Evolutionary conservation across 2,329 filamentous ascomycete species (phyloP).

Genomic region (Teratosphaeria zuluensis): DNA sequence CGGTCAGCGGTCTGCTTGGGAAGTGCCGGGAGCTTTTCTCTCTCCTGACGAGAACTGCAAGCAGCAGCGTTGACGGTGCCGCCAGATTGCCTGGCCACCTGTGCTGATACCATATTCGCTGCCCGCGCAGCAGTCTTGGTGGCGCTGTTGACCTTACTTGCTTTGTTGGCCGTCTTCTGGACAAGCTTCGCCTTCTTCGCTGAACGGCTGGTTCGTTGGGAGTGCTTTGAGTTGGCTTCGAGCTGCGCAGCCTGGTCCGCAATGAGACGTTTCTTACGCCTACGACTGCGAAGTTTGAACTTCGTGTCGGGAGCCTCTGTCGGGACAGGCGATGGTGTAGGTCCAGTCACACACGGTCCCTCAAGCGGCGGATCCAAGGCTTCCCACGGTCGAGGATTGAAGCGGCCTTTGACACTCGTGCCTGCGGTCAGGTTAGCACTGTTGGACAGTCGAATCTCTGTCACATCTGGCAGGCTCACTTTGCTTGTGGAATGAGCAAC

Average conservation of each 20-base stretch:
- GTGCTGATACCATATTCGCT: background rate
- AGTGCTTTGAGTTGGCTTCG: background rate
- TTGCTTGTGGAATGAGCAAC: background rate
- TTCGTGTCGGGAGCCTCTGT: background rate
- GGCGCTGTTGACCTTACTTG: background rate
- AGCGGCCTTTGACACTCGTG: background rate
- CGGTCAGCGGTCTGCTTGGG: background rate
- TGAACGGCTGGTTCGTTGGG: background rate
- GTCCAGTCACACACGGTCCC: background rate
- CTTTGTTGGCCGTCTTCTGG: background rate
- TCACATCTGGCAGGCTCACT: background rate
- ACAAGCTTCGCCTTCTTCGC: background rate
- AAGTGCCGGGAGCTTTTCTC: background rate
- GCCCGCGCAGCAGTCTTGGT: background rate
- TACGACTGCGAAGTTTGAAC: background rate
- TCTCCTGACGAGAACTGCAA: background rate
- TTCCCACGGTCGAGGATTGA: background rate
- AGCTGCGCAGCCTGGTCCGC: background rate
- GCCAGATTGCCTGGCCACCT: background rate
- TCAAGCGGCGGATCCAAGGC: background rate
- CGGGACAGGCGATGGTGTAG: background rate
- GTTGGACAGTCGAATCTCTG: background rate
- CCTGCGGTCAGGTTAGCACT: background rate
- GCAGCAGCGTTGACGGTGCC: background rate
- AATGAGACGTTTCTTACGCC: background rate